Base-by-base conservation (phyloP, 2,329 filamentous ascomycete genomes). In the Trichoderma sp. region DNA sequence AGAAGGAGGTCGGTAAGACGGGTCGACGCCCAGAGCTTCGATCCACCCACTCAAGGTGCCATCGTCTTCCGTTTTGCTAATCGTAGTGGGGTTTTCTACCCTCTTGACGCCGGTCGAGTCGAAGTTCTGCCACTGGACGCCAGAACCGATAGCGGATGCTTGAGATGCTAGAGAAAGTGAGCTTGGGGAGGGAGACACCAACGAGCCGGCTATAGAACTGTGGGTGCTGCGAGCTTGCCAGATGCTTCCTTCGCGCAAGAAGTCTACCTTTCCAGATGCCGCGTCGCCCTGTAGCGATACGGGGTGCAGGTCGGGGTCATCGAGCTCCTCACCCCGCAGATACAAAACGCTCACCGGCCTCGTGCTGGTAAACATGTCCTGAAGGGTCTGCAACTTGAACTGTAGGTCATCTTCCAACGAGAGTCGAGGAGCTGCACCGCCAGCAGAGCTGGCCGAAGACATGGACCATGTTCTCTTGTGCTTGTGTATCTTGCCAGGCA, bases 391-490 rank as follows among this genome's bases (percentile, higher is more conserved):
- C 33, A 96, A 83, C 79, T 95, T 95, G 79, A 88, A 87, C 75
- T 94, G 91, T 29, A 95, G 79, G 75, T 96, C 93, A 75, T 96
- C 92, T 76, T 92, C 89, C 31, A 88, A 80, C 0, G 87, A 83
- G n/a, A 83, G 76, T 27, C 87, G 82, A 21, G 77, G 75, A 0
- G 79, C 78, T 8, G 76, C 79, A 3, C 83, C 82, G 8, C 80
- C 82, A 24, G 84, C 85, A 3, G 89, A 91, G 76, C 89, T 89
- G 37, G 87, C 83, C 6, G 95, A 97, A 29, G 93, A 94, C 86
- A 97, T 93, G 11, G 95, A 97, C 94, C 94, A 97, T 0, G 94
- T 97, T 70, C 95, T 86, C 80, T 97, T 96, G 81, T 97, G 94
- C 79, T 97, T 97, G 29, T 89, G 87, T 0, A 92, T 88, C 79